Base-by-base conservation (phyloP, 1,139 yeast species). In the Debaryomyces subglobosus region DNA sequence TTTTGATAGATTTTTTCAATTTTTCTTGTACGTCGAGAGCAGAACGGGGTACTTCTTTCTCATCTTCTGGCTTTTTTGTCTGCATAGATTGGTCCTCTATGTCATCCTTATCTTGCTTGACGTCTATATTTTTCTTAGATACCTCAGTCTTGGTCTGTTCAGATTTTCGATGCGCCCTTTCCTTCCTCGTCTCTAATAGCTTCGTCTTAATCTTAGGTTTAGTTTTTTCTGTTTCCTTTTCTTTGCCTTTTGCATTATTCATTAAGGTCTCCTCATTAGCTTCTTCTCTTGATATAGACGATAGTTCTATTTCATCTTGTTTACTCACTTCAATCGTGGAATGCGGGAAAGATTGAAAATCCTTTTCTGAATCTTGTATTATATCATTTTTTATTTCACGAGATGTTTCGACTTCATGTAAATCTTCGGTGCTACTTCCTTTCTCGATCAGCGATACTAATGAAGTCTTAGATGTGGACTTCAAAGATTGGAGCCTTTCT, bases 1-100 rank as follows among this genome's bases (percentile, higher is more conserved):
- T 62, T 50, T 64, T 71, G 54, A 77, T 77, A 8, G 77, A 70
- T 56, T 71, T 72, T 49, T 73, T 73, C 52, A 77, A 63, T 59
- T 74, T 74, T 51, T 77, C 80, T 56, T 76, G 80, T 9, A 77
- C 75, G 44, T 75, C 79, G 24, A 62, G 64, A 2, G 79, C 74
- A 15, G 74, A 70, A 49, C 71, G 38, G 15, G 33, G 32, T 7
- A 32, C 24, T 23, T 32, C 47, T n/a, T 42, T 39, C 30, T 32
- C 39, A 16, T 38, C 51, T 10, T 20, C 10, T 32, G 20, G 21
- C n/a, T 32, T 42, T 24, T 27, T 20, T 23, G 12, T 16, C 47
- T 21, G 33, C 33, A 10, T n/a, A 23, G 10, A 24, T 23, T 18
- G 32, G 10, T 13, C 33, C 16, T 32, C 32, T 20, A 23, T 23